Percentiles rank a stretch among this genome's conserved stretches.
Evolutionary conservation across 345 rosid genomes (phyloP).

Genomic region (Brassica rapa): DNA sequence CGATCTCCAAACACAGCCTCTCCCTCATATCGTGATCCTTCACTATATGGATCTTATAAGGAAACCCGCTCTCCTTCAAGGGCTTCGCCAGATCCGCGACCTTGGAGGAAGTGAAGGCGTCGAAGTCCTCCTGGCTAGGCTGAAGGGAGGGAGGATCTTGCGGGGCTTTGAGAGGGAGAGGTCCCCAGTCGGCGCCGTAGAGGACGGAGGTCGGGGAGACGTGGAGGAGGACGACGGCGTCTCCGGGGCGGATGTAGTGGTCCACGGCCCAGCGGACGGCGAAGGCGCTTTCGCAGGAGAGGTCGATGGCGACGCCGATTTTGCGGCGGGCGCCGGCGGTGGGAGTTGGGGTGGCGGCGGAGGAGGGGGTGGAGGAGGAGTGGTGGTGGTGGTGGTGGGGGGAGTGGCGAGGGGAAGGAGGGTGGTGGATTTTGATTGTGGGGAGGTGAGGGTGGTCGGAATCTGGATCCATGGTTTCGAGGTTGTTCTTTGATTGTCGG

Average conservation of each 20-base stretch:
- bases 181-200: slow-evolving; percentile 98
- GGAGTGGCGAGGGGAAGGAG: slow-evolving; percentile 43
- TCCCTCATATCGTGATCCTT: slow-evolving; percentile 93
- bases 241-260: slow-evolving; percentile 89
- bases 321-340: slow-evolving; percentile 84
- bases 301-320: slow-evolving; percentile 91
- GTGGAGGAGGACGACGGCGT: slow-evolving; percentile 88
- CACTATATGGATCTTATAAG: slow-evolving; percentile 75
- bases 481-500: too few species aligned
- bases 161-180: slow-evolving; percentile 55
- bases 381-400: slow-evolving; percentile 40
- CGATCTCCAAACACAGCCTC: slow-evolving; percentile 84
- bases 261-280: slow-evolving; percentile 83
- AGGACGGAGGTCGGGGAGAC: slow-evolving; percentile 96
- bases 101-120: slow-evolving; percentile 55
- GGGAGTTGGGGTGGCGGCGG: slow-evolving; percentile 62
- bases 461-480: slow-evolving; percentile 38
- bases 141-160: slow-evolving; percentile 9
- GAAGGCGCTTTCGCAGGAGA: slow-evolving; percentile 75
- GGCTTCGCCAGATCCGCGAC: slow-evolving; percentile 70
- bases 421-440: slow-evolving; percentile 70
- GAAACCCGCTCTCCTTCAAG: slow-evolving; percentile 62
- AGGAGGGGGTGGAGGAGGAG: background rate
- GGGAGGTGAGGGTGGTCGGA: slow-evolving; percentile 69
- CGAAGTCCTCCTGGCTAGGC: slow-evolving; percentile 64